Evolutionary conservation across 2,329 filamentous ascomycete genomes (phyloP).

Genomic region (Trichophyton simii): DNA sequence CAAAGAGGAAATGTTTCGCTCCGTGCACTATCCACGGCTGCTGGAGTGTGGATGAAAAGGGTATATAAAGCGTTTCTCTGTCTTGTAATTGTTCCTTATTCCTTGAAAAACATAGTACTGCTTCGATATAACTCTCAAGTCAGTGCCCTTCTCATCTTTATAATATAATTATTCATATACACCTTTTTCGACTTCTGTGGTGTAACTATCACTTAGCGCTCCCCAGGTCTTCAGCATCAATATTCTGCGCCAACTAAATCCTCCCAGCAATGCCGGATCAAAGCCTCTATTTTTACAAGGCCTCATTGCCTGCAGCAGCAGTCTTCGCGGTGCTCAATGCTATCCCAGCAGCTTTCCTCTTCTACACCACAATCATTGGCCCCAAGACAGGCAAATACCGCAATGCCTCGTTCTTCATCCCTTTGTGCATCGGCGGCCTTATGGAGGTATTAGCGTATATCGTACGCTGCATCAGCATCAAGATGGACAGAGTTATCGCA

Average conservation of each 20-base stretch:
- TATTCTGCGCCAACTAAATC: neutral
- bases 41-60: neutral
- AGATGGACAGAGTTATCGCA: slow-evolving; percentile 24
- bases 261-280: neutral
- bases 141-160: neutral
- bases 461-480: slow-evolving; percentile 27
- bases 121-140: neutral
- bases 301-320: slow-evolving; percentile 34
- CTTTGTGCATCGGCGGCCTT: slow-evolving; percentile 31
- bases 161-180: neutral
- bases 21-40: neutral
- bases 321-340: slow-evolving; percentile 33
- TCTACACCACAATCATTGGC: slow-evolving; percentile 32
- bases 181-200: neutral
- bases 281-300: slow-evolving; percentile 34
- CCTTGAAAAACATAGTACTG: neutral
- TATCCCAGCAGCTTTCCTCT: slow-evolving; percentile 27
- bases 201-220: no score
- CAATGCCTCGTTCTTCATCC: slow-evolving; percentile 29
- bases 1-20: neutral
- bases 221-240: no score
- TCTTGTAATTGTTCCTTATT: neutral
- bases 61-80: neutral
- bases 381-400: slow-evolving; percentile 26
- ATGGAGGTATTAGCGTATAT: slow-evolving; percentile 35